Base-by-base conservation (phyloP, 352 stramenopile genomes). In the Globisporangium uncinulatum region DNA sequence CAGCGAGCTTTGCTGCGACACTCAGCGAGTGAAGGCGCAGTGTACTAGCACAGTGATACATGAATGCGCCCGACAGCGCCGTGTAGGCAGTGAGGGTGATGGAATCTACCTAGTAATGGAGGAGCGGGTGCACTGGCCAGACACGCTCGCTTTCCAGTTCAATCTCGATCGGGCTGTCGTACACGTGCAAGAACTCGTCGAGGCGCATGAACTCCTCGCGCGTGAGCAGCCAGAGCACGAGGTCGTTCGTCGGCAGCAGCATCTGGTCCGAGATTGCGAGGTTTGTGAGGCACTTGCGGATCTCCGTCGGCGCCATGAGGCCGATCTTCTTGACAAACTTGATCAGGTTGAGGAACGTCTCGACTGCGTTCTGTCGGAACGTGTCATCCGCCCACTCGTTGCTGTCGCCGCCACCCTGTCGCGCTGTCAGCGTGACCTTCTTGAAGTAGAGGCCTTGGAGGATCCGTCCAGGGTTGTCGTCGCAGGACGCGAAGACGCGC, bases 91-190 rank as follows among this genome's bases (percentile, higher is more conserved):
- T 39, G 24, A 39, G 2, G 2, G 41, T 14, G 20, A 46, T 46
- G 19, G 15, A 21, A 15, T 20, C 39, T 13, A 20, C 17, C 41
- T 46, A 90, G 59, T 87, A 87, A 41, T 76, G 56, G 34, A 90
- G 74, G n/a, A 90, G 69, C 36, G 77, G 77, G 61, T 84, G 75
- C 36, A 87, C 69, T 10, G 80, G 80, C 80, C 80, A 90, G 39
- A 88, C 74, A n/a, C 80, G 75, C 63, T 90, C 77, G 19, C 75
- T 84, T 57, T 90, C 77, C 50, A 90, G 69, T 51, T 86, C 68
- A 9, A 86, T 56, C 14, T 50, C 54, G 37, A 87, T 63, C 4
- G 75, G 77, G 1, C 21, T 66, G 39, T 70, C 69, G 49, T 73
- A 84, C 6, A 79, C 56, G 19, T 65, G 50, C 1, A 84, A 59